Evolutionary conservation across 495 filamentous ascomycete genomes (phyloP).

Genomic region (Thermothielavioides terrestris): DNA sequence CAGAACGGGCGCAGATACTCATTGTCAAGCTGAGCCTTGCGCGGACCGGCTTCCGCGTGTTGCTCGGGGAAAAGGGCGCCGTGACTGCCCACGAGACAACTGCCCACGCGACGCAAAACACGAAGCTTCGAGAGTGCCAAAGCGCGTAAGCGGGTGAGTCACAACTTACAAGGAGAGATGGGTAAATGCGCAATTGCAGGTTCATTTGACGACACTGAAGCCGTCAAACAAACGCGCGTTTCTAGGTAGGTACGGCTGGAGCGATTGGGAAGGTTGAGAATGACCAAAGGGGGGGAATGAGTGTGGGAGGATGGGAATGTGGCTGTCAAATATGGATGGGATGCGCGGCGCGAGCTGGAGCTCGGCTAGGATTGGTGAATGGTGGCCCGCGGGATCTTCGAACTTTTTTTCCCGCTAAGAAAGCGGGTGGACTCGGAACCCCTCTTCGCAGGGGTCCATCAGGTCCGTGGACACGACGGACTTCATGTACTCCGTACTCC

Average conservation of each 20-base stretch:
- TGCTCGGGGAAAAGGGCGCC: neutral
- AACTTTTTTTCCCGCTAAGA: conserved; percentile 8
- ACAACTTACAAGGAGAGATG: conserved; percentile 41
- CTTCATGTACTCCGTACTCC: too few species aligned
- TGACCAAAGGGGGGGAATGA: conserved; percentile 10
- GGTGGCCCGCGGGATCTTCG: neutral
- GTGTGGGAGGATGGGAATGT: conserved; percentile 12
- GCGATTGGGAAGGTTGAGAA: conserved; percentile 10
- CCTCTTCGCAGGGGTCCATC: too few species aligned
- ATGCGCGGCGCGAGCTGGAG: neutral
- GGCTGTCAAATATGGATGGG: conserved; percentile 9
- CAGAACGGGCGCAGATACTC: neutral
- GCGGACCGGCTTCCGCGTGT: too few species aligned
- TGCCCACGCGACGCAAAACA: neutral
- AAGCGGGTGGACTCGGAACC: conserved; percentile 9
- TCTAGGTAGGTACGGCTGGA: conserved; percentile 19
- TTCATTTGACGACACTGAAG: conserved; percentile 59
- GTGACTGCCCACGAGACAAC: neutral
- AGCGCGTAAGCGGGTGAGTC: conserved; percentile 1
- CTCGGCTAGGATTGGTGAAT: conserved; percentile 3
- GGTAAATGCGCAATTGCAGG: conserved; percentile 46
- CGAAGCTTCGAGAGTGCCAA: neutral
- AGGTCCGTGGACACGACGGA: too few species aligned
- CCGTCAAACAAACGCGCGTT: conserved; percentile 58
- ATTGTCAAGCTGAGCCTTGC: too few species aligned